A percentile compares a stretch with the other conserved stretches of the same genome.
Evolutionary conservation across 2,329 filamentous ascomycete species (phyloP).

Genomic region (Penicillium sp.): DNA sequence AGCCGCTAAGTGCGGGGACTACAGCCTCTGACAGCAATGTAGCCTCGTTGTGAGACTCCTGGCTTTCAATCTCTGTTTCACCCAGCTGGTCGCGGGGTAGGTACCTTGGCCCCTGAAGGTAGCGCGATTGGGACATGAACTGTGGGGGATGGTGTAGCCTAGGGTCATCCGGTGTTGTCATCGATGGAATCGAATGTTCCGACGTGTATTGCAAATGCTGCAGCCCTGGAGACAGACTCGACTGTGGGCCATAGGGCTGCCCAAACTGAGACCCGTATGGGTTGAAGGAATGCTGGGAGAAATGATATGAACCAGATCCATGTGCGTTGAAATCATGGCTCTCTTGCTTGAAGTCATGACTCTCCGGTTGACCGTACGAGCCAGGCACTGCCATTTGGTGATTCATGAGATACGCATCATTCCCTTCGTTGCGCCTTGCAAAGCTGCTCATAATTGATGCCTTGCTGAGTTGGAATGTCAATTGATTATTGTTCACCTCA

Average conservation of each 20-base stretch:
- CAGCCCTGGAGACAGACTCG: conserved; percentile 31
- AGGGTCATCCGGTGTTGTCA: conserved; percentile 35
- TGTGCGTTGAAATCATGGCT: conserved; percentile 33
- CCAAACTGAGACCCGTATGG: conserved; percentile 41
- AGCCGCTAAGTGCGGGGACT: conserved; percentile 45
- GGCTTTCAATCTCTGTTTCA: conserved; percentile 45
- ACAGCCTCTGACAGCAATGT: conserved; percentile 48
- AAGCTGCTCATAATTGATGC: conserved; percentile 40
- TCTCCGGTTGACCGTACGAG: conserved; percentile 33
- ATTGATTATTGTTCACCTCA: not conserved
- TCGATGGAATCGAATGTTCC: conserved; percentile 34
- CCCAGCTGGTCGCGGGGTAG: conserved; percentile 36
- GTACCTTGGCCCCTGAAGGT: conserved; percentile 35
- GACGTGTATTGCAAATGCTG: conserved; percentile 36
- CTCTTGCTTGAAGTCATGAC: conserved; percentile 34
- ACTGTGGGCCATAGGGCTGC: conserved; percentile 37
- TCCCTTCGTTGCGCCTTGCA: conserved; percentile 41
- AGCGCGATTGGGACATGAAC: conserved; percentile 35
- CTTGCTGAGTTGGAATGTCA: not conserved
- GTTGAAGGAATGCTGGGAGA: conserved; percentile 37
- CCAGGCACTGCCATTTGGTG: conserved; percentile 35
- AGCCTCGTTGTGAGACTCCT: conserved; percentile 46
- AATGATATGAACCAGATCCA: conserved; percentile 33
- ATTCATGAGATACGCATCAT: conserved; percentile 36
- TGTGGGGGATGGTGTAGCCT: conserved; percentile 36